Evolutionary conservation across 257 asterid species (phyloP).

Genomic region (Fraxinus quadrangulata): DNA sequence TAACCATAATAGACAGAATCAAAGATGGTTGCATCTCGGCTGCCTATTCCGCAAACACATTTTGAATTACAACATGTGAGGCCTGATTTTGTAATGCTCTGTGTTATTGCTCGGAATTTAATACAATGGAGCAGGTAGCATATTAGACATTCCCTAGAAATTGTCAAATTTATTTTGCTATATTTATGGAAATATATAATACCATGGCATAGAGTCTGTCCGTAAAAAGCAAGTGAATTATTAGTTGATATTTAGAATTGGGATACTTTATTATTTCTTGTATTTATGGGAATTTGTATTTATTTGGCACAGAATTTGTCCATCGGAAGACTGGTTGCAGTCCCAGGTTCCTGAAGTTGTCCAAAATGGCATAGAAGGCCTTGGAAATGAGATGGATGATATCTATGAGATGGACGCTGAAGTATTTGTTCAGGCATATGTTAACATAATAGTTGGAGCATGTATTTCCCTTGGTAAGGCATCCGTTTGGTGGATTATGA

Average conservation of each 20-base stretch:
- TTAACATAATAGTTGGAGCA: conserved; percentile 84
- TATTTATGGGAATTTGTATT: not conserved
- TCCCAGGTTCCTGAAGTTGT: conserved; percentile 84
- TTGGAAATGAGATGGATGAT: conserved; percentile 68
- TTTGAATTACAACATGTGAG: conserved; percentile 89
- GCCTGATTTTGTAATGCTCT: conserved; percentile 93
- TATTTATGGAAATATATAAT: not conserved
- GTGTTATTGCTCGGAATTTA: conserved; percentile 88
- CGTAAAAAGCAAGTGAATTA: not conserved
- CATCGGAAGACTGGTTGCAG: conserved; percentile 91
- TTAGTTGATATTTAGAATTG: conserved; percentile 2
- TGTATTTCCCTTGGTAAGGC: conserved; percentile 83
- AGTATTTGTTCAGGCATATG: conserved; percentile 84
- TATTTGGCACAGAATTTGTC: conserved; percentile 50
- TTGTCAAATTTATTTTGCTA: not conserved
- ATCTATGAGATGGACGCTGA: conserved; percentile 71
- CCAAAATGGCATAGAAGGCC: conserved; percentile 53
- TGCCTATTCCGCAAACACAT: conserved; percentile 80
- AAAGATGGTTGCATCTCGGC: conserved; percentile 72
- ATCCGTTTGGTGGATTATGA: conserved; percentile 8
- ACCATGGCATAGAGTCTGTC: not conserved
- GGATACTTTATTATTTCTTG: not conserved
- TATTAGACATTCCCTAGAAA: conserved; percentile 25
- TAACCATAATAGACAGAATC: conserved; percentile 73
- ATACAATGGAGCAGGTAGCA: conserved; percentile 91